Percentiles rank a stretch among this genome's conserved stretches.
These are phyloP conservation scores for Escallonia herrerae DNA, from an alignment of 129 eudicot species.

Conservation along the genomic window DNA sequence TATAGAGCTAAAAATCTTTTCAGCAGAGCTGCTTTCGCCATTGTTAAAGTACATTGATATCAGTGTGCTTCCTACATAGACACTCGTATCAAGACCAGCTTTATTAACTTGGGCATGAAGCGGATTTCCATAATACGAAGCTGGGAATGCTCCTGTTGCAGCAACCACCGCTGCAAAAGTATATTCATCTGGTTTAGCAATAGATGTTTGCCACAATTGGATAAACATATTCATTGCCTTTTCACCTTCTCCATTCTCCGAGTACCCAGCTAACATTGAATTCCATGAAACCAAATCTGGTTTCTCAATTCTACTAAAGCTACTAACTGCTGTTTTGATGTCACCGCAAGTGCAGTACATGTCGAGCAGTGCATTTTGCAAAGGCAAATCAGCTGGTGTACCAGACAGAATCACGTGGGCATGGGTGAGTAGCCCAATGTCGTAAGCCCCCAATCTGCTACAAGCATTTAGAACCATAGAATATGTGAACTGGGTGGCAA, in stretches of 20 bases:
- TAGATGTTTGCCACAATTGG: conserved; percentile 18
- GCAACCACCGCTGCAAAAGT: conserved; percentile 60
- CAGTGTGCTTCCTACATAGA: conserved; percentile 57
- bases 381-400: conserved; percentile 44
- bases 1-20: conserved; percentile 37
- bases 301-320: conserved; percentile 40
- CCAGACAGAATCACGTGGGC: conserved; percentile 43
- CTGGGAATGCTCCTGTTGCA: conserved; percentile 42
- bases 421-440: conserved; percentile 47
- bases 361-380: conserved; percentile 54
- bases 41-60: conserved; percentile 76
- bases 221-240: conserved; percentile 44
- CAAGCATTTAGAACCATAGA: conserved; percentile 65
- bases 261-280: conserved; percentile 54
- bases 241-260: conserved; percentile 34
- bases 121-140: conserved; percentile 49
- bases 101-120: conserved; percentile 61
- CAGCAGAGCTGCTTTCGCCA: conserved; percentile 42
- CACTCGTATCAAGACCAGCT: conserved; percentile 40
- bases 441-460: conserved; percentile 37
- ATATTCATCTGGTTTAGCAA: conserved; percentile 59
- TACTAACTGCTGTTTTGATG: conserved; percentile 23
- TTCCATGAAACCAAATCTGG: conserved; percentile 91
- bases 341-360: conserved; percentile 76
- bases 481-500: conserved; percentile 59